Evolutionary conservation across 225 moss, liverwort and hornwort genomes (phyloP).

Genomic region (Pseudisothecium myosuroides): DNA sequence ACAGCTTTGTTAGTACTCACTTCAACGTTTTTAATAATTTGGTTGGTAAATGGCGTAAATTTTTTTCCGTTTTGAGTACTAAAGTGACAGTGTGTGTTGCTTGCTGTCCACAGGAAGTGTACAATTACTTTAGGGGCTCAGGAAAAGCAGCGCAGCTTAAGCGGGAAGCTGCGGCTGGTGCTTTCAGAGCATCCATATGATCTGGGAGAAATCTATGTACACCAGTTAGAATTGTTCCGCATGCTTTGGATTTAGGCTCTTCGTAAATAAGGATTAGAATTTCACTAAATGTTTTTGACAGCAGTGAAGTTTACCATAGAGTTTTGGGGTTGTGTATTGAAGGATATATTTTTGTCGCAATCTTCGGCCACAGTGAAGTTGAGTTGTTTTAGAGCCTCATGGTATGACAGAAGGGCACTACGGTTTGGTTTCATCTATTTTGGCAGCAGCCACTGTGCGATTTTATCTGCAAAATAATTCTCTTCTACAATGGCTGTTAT

Average conservation of each 20-base stretch:
- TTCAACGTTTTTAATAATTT: background rate
- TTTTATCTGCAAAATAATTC: background rate
- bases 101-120: conserved; percentile 57
- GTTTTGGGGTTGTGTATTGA: background rate
- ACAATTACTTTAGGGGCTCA: conserved; percentile 81
- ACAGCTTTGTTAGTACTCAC: background rate
- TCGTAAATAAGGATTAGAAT: background rate
- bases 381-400: background rate
- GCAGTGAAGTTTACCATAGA: background rate
- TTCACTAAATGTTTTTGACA: background rate
- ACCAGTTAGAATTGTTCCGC: background rate
- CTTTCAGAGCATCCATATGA: conserved; percentile 62
- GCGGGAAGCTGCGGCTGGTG: conserved; percentile 68
- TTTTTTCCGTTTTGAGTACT: background rate
- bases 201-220: background rate
- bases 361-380: background rate
- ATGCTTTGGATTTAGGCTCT: background rate
- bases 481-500: background rate
- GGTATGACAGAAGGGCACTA: background rate
- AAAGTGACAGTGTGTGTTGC: background rate
- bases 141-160: conserved; percentile 79
- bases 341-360: background rate
- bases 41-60: background rate
- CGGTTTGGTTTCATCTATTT: background rate
- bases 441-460: background rate